Evolutionary conservation across 768 basidiomycete species (phyloP).

Genomic region (Mrakia gelida): DNA sequence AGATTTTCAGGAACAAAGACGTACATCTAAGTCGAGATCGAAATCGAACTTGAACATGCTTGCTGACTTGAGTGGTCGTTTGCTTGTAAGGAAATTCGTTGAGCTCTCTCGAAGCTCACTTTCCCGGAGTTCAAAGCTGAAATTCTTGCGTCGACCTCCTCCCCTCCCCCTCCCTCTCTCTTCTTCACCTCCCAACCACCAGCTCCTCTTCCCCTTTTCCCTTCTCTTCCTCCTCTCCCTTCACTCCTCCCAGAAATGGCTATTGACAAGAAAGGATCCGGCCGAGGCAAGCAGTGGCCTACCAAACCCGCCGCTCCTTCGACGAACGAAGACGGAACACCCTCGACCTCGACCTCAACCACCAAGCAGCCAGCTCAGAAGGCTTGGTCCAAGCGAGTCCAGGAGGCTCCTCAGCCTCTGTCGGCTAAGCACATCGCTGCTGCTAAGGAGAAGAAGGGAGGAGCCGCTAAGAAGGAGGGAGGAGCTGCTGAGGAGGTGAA

Average conservation of each 20-base stretch:
- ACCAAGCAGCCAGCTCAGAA: constrained; percentile 11
- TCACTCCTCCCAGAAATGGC: neutral
- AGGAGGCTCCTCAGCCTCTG: constrained; percentile 27
- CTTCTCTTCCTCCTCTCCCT: neutral
- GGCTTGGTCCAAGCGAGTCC: constrained; percentile 30
- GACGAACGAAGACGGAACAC: neutral
- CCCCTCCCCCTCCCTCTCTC: neutral
- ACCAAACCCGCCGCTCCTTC: neutral
- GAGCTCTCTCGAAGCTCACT: neutral
- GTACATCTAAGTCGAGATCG: constrained; percentile 50
- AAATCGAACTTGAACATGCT: constrained; percentile 70
- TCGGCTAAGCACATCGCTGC: constrained; percentile 19
- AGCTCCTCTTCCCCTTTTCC: neutral
- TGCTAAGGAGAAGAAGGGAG: constrained; percentile 19
- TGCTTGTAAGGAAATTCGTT: neutral
- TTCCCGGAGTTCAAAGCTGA: neutral
- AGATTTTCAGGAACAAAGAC: constrained; percentile 21
- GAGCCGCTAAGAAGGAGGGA: neutral
- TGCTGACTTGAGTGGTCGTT: neutral
- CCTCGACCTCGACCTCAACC: neutral
- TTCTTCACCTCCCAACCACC: neutral
- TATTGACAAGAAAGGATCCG: constrained; percentile 22
- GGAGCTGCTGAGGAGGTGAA: no score
- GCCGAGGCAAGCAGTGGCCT: constrained; percentile 6
- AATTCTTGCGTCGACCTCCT: neutral